Base-by-base conservation (phyloP, 345 rosid species). In the Noccaea bulbosa region DNA sequence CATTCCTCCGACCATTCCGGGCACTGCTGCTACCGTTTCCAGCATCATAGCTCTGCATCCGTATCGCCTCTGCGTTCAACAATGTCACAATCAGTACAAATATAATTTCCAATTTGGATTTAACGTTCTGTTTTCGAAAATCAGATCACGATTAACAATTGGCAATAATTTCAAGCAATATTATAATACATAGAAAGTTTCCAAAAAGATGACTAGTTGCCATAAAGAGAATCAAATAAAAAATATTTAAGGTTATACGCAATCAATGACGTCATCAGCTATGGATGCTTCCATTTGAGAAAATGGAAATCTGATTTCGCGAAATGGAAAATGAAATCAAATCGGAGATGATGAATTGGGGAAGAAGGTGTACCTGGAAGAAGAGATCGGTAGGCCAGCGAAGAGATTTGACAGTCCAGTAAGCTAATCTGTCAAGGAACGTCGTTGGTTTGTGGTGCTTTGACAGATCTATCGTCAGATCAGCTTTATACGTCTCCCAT, bases 41-140 rank as follows among this genome's bases (percentile, higher is more conserved):
- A 90, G 86, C 94, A 90, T 88, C 97, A 90, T 90, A 5, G 97
- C 97, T 43, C 92, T 64, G 70, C 92, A 90, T 4, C 93, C 92
- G 33, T 88, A 88, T 46, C 94, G 22, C 63, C 81, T 77, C 93
- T 89, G 85, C 17, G 15, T 46, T 14, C 4, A 8, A 11, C 3
- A 57, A 35, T 12, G 3, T n/a, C 57, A 45, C 22, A 30, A 45
- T 53, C 17, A 56, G 12, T 0, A 27, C 8, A 64, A 46, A 1
- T 9, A 45, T 62, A 17, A 17, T 45, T 11, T 4, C 5, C 12
- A 2, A 17, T 17, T 17, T 17, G 20, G 20, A 17, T 20, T 20
- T 20, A 20, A 20, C 22, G 22, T 20, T 20, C 22, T 20, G 1
- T 20, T 20, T 20, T 20, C 22, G 22, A 20, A 1, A 20, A 20